Conservation (phyloP, 306 rosid species). For the Arachis hypogaea region DNA sequence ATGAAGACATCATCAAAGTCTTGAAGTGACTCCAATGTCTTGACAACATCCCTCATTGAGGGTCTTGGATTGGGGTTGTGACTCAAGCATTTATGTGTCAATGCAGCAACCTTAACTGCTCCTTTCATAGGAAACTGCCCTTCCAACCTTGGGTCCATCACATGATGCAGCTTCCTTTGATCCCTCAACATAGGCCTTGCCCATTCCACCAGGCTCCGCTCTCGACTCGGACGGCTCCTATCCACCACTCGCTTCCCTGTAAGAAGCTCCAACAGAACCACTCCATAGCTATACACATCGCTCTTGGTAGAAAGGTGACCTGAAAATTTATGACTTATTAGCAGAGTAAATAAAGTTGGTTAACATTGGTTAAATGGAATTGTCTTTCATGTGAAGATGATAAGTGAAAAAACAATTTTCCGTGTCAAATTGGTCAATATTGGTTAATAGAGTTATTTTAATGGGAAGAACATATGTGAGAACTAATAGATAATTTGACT, state of each 20-base stretch:
- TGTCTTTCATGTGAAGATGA: not conserved
- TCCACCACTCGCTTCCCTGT: slow-evolving; percentile 76
- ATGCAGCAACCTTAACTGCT: slow-evolving; percentile 59
- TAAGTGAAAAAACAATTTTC: too few relatives aligned
- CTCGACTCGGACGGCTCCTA: slow-evolving; percentile 42
- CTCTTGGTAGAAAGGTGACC: slow-evolving; percentile 82
- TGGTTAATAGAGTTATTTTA: too few relatives aligned
- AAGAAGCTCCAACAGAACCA: slow-evolving; percentile 75
- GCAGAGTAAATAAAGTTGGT: not conserved
- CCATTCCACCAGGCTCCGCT: slow-evolving; percentile 77
- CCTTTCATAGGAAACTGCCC: slow-evolving; percentile 65
- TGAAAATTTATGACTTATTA: slow-evolving; percentile 11
- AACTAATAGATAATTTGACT: too few relatives aligned
- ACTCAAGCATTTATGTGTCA: slow-evolving; percentile 73
- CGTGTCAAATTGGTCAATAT: too few relatives aligned
- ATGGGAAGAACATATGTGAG: too few relatives aligned
- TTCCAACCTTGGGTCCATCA: slow-evolving; percentile 67
- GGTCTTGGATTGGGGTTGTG: slow-evolving; percentile 68
- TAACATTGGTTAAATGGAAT: not conserved
- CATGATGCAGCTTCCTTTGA: slow-evolving; percentile 44
- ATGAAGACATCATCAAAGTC: slow-evolving; percentile 53
- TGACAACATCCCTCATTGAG: slow-evolving; percentile 62
- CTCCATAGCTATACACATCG: slow-evolving; percentile 88
- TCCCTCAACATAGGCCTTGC: slow-evolving; percentile 73
- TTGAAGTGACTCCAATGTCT: slow-evolving; percentile 61